Evolutionary conservation across 129 eudicot species (phyloP).

Genomic region (Helichrysum umbraculigerum): DNA sequence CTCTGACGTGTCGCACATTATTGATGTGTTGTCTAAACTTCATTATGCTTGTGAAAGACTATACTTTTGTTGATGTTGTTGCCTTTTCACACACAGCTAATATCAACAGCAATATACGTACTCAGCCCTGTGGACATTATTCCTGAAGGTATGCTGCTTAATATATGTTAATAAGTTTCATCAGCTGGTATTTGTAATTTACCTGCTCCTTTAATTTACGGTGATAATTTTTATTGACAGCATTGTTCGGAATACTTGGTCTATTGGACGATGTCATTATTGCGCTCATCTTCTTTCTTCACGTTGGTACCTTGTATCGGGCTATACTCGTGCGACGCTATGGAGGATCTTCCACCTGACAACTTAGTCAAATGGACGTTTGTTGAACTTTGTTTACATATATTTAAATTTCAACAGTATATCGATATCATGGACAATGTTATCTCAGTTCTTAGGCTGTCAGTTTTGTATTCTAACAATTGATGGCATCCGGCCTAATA

Average conservation of each 20-base stretch:
- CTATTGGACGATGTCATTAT: slow-evolving; percentile 81
- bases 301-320: slow-evolving; percentile 88
- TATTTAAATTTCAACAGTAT: not conserved
- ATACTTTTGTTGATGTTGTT: not conserved
- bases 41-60: not conserved
- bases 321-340: slow-evolving; percentile 78
- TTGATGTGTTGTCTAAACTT: not conserved
- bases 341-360: slow-evolving; percentile 62
- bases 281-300: slow-evolving; percentile 77
- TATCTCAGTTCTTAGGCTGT: slow-evolving; percentile 8
- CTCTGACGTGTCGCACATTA: not conserved
- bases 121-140: slow-evolving; percentile 91
- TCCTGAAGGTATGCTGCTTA: slow-evolving; percentile 75
- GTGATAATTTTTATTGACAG: slow-evolving; percentile 42
- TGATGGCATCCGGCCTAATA: not conserved
- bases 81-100: slow-evolving; percentile 45
- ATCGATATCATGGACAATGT: slow-evolving; percentile 6
- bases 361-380: not conserved
- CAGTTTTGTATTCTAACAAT: not conserved
- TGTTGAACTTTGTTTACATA: slow-evolving; percentile 3
- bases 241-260: slow-evolving; percentile 76
- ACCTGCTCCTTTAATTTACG: no score
- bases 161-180: not conserved
- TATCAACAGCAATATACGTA: slow-evolving; percentile 68
- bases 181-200: not conserved